Evolutionary conservation across 495 filamentous ascomycete species (phyloP), one percentile per base, ranked within the genome.

Genomic region (Ascobolus immersus): DNA sequence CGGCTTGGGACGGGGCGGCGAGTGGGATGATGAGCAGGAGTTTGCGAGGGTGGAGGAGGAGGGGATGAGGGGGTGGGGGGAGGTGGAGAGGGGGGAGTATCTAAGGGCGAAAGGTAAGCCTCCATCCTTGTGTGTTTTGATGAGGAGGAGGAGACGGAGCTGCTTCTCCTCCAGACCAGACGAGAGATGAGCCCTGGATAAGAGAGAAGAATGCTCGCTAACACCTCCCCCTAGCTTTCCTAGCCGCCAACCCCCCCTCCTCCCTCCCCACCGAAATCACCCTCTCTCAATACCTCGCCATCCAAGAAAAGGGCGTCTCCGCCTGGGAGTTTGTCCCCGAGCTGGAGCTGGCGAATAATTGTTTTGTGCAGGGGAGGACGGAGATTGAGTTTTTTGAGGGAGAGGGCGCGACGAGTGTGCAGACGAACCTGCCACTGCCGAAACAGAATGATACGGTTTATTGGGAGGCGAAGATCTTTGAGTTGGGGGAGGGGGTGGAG

Each of bases 391-490:
- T 96, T 58, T 94, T 86, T 44, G 86, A 96, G 52, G 79, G 77
- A 8, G 86, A 96, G 52, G 79, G 77, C 8, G 89, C 86, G 51
- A 94, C 86, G 55, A 90, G 79, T 48, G 89, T 94, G 31, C 77
- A 93, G 60, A 91, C 75, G 52, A 96, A 96, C 43, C 56, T 96
- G 24, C 86, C 86, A 0, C 73, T 96, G 22, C 86, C 86, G 15
- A 96, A 96, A 51, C 86, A 96, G 49, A 94, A 96, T 44, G 86
- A 96, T 49, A 82, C 93, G 10, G 94, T 94, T 48, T 96, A 96
- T 52, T 96, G 86, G 86, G 86, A 96, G 49, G 78, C 86, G 10
- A 96, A 96, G 55, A 71, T 96, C 25, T 94, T 86, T 53, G 89
- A 94, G 34, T 93, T 94, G n/a, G n/a, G n/a, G n/a, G n/a, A n/a